These are phyloP conservation scores for Cadophora sp. DNA, from an alignment of 2,329 filamentous ascomycete genomes.

Conservation along the genomic window DNA sequence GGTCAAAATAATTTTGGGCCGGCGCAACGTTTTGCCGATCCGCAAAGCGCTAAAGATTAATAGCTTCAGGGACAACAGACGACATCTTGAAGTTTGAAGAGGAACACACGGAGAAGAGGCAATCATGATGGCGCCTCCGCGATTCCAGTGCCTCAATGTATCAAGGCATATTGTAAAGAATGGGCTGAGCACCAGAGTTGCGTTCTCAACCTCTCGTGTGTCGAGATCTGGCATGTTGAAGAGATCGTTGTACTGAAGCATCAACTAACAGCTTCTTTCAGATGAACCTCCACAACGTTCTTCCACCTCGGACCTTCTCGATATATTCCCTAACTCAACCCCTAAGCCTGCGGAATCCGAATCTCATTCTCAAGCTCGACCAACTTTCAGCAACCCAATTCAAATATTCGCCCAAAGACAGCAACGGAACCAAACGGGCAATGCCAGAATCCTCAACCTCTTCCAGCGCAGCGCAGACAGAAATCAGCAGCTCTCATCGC, in stretches of 20 bases:
- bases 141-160: conserved; percentile 43
- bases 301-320: conserved; percentile 18
- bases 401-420: not conserved
- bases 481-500: too few species aligned
- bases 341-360: conserved; percentile 1
- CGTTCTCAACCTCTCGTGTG: conserved; percentile 41
- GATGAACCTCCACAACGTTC: conserved; percentile 20
- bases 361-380: conserved; percentile 8
- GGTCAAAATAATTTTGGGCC: conserved; percentile 33
- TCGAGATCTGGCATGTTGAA: conserved; percentile 36
- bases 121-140: conserved; percentile 38
- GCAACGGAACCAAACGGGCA: not conserved
- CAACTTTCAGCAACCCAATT: conserved; percentile 18
- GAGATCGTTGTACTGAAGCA: conserved; percentile 20
- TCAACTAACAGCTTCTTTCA: not conserved
- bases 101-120: conserved; percentile 2
- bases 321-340: conserved; percentile 20
- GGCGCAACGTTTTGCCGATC: conserved; percentile 33
- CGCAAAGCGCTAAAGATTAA: conserved; percentile 30
- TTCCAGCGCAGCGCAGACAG: not conserved
- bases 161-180: conserved; percentile 26
- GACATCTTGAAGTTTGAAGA: conserved; percentile 7
- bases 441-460: not conserved
- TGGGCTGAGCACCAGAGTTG: conserved; percentile 25
- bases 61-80: conserved; percentile 15